Conservation (phyloP, 2,329 filamentous ascomycete species). For the Xylariaceae sp. region DNA sequence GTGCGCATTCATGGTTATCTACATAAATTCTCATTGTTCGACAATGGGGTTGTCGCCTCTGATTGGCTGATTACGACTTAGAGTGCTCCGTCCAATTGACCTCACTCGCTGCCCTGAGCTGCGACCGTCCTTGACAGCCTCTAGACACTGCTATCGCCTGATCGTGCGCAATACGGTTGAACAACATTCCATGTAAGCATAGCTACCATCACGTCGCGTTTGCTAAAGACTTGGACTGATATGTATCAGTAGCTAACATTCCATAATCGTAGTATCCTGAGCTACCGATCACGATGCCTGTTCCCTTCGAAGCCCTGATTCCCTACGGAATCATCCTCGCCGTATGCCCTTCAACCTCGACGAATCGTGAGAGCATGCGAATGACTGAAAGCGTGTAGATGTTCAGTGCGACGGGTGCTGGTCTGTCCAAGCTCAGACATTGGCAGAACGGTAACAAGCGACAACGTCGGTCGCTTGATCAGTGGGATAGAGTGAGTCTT, state of each 20-base stretch:
- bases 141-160: constrained; percentile 3
- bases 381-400: constrained; percentile 42
- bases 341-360: constrained; percentile 38
- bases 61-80: constrained; percentile 1
- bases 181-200: not conserved
- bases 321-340: constrained; percentile 60
- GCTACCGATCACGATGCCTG: constrained; percentile 45
- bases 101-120: not conserved
- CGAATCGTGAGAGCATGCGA: constrained; percentile 3
- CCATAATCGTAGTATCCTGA: constrained; percentile 3
- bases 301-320: constrained; percentile 60
- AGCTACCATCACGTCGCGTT: not conserved
- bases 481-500: constrained; percentile 55
- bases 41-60: not conserved
- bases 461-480: constrained; percentile 54
- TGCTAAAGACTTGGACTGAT: not conserved
- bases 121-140: not conserved
- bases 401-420: constrained; percentile 57
- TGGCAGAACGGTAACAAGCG: constrained; percentile 58
- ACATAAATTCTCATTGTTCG: not conserved
- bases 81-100: constrained; percentile 8
- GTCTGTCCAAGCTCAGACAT: constrained; percentile 51
- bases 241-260: constrained; percentile 1
- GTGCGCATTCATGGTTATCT: not conserved
- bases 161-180: not conserved